phyloP scores from a whole-genome alignment of 805 yeast species.

The Pichia kluyveri region DNA sequence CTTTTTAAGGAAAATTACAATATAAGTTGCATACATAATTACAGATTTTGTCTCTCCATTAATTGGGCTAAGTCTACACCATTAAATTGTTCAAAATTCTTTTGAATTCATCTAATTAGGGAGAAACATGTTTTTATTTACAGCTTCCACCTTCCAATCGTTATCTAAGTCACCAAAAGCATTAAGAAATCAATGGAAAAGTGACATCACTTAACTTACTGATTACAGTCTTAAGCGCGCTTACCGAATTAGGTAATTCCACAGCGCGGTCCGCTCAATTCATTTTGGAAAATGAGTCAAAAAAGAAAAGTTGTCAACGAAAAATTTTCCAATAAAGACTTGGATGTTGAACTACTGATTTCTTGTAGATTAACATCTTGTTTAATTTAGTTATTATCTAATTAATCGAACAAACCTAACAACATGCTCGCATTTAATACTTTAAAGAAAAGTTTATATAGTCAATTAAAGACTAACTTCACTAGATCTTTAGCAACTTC shows the following conservation, averaged over 20 bases:
- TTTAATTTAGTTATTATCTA: too few relatives aligned
- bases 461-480: neutral
- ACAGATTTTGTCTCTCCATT: too few relatives aligned
- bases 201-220: neutral
- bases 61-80: too few relatives aligned
- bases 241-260: constrained; percentile 9
- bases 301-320: neutral
- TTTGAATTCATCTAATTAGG: too few relatives aligned
- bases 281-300: constrained; percentile 1
- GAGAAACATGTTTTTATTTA: too few relatives aligned
- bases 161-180: too few relatives aligned
- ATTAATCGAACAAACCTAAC: neutral
- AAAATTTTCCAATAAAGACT: constrained; percentile 1
- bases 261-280: constrained; percentile 8
- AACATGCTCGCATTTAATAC: constrained; percentile 10
- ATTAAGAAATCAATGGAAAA: neutral
- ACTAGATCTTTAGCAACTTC: constrained; percentile 14
- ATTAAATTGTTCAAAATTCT: too few relatives aligned
- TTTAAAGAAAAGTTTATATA: constrained; percentile 2
- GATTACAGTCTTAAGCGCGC: constrained; percentile 4
- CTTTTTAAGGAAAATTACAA: too few relatives aligned
- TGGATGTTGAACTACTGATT: too few relatives aligned
- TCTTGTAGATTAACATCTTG: too few relatives aligned
- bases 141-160: too few relatives aligned
- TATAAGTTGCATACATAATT: too few relatives aligned